Evolutionary conservation across 306 rosid genomes (phyloP).

Genomic region (Boehmeria nivea): DNA sequence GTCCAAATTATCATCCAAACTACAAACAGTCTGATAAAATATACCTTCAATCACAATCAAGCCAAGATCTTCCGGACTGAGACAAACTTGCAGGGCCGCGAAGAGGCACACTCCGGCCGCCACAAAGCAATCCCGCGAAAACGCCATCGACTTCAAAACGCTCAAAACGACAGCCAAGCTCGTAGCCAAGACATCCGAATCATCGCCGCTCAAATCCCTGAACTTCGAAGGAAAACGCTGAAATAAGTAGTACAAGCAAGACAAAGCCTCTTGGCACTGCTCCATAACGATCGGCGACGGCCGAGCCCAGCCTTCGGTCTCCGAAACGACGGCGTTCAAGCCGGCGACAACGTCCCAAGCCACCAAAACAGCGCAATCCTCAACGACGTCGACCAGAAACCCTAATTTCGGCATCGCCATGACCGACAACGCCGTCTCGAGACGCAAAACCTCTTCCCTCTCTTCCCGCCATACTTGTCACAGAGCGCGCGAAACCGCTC

Average conservation of each 20-base stretch:
- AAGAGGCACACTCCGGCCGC: slow-evolving; percentile 90
- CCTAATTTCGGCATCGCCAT: slow-evolving; percentile 78
- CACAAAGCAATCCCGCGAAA: slow-evolving; percentile 83
- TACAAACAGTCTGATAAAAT: slow-evolving; percentile 31
- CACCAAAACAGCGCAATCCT: slow-evolving; percentile 53
- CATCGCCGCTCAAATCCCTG: slow-evolving; percentile 15
- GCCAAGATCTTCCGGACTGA: slow-evolving; percentile 64
- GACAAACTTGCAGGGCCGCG: slow-evolving; percentile 70
- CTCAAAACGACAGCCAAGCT: slow-evolving; percentile 48
- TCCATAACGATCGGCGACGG: slow-evolving; percentile 95
- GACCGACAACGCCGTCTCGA: slow-evolving; percentile 61
- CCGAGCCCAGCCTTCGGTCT: slow-evolving; percentile 44
- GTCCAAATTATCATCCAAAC: slow-evolving; percentile 21
- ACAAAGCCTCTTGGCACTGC: slow-evolving; percentile 92
- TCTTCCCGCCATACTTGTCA: slow-evolving; percentile 32
- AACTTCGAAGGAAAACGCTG: slow-evolving; percentile 72
- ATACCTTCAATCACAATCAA: slow-evolving; percentile 56
- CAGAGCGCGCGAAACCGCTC: slow-evolving; percentile 42
- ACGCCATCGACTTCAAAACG: slow-evolving; percentile 53
- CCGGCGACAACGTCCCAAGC: slow-evolving; percentile 51
- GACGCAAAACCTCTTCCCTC: slow-evolving; percentile 51
- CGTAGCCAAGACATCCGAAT: slow-evolving; percentile 38
- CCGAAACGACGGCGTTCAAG: slow-evolving; percentile 47
- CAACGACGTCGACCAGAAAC: slow-evolving; percentile 52
- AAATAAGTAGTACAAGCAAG: slow-evolving; percentile 86